Evolutionary conservation across 2,329 filamentous ascomycete genomes (phyloP), one percentile per base, ranked within the genome.

Genomic region (Colletotrichum simmondsii): DNA sequence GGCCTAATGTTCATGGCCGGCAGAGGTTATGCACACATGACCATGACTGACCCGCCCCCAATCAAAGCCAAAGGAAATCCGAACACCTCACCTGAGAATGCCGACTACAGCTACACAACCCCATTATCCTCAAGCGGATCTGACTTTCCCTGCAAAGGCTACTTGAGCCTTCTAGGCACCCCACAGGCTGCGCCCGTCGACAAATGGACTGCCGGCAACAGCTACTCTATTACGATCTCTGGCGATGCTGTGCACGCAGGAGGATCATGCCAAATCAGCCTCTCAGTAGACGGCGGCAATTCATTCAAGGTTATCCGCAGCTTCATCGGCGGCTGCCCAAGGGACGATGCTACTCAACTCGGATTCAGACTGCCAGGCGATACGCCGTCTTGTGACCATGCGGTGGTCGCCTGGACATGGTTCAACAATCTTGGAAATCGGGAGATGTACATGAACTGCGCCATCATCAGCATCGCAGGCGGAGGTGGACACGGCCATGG

Each of bases 401-500:
- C 87, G 8, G 78, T 92, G 1, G 83, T 93, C 14, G 87, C 87
- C 2, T 93, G 91, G 91, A 89, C 88, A 3, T 90, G 88, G 89
- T 90, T 91, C 80, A 92, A 92, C 80, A 86, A 87, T 72, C 76
- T 90, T 30, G 91, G 91, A 1, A 92, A 92, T 77, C 85, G 91
- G 22, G 91, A 93, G 78, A 91, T 92, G 87, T 93, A 93, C 83
- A 92, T 92, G 89, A 91, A 92, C 80, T 93, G 91, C 75, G 91
- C 90, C 0, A 86, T 87, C 7, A 85, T 92, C 30, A 85, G 85
- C n/a, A 88, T 92, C 58, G 65, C 74, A 1, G 76, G 76, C 3
- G 75, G 76, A 22, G 42, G 19, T n/a, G 42, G 42, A 49, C 7
- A 19, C 10, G 53, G 24, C 1, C 58, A 57, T 22, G 73, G 73